Conservation (phyloP, 352 stramenopile species). For the Globisporangium lucens region DNA sequence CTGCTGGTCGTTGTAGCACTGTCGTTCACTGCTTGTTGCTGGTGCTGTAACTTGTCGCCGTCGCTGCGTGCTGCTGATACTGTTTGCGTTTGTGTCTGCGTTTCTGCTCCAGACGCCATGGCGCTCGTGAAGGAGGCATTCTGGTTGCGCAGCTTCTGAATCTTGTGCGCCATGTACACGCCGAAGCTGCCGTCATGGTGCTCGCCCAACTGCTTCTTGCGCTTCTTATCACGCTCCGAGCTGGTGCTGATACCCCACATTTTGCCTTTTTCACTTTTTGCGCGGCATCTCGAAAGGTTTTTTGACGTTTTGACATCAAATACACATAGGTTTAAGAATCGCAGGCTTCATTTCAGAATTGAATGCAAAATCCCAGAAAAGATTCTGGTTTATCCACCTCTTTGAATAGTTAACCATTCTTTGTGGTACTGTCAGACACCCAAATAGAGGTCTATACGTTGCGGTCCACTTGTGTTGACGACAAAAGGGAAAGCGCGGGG, state of each 20-base stretch:
- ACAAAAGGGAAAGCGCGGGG: neutral
- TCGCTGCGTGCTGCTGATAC: neutral
- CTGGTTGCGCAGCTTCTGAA: constrained; percentile 83
- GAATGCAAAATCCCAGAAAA: too few relatives aligned
- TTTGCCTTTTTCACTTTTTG: neutral
- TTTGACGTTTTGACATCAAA: too few relatives aligned
- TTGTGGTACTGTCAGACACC: neutral
- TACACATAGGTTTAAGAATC: too few relatives aligned
- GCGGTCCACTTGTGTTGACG: neutral
- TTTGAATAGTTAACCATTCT: neutral
- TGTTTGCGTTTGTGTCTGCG: neutral
- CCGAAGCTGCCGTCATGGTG: constrained; percentile 86
- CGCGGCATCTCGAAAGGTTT: too few relatives aligned
- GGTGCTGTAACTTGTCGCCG: neutral
- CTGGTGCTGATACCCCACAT: neutral
- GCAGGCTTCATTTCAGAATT: too few relatives aligned
- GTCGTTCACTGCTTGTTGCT: neutral
- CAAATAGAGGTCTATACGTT: neutral
- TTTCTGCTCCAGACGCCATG: neutral
- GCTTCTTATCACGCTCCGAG: constrained; percentile 16
- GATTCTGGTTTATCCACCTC: too few relatives aligned
- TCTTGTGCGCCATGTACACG: constrained; percentile 92
- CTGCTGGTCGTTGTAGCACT: neutral
- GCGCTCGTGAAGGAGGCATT: constrained; percentile 42
- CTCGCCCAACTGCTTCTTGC: constrained; percentile 64